Percentiles rank a stretch among this genome's conserved stretches.
Conservation (phyloP, 441 rosid genomes). For the Biscutella auriculata region DNA sequence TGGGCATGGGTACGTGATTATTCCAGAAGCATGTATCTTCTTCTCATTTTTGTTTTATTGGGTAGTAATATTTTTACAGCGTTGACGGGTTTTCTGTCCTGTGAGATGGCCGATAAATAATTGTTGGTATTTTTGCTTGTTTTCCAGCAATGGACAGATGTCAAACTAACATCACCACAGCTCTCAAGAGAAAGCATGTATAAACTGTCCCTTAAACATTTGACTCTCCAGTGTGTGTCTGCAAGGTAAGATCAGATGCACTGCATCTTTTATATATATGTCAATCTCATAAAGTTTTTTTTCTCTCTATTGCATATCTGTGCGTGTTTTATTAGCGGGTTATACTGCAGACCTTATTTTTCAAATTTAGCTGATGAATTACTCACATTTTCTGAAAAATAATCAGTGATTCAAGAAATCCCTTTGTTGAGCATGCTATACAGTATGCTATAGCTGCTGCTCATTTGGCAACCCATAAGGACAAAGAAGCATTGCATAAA, state of each 20-base stretch:
- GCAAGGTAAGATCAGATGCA: constrained; percentile 44
- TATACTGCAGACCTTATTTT: not conserved
- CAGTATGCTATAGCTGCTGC: constrained; percentile 84
- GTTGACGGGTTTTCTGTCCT: not conserved
- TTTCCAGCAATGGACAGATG: constrained; percentile 69
- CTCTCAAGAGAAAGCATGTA: constrained; percentile 74
- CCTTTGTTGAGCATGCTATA: constrained; percentile 79
- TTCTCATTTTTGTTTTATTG: not conserved
- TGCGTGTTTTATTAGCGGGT: not conserved
- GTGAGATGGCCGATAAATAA: not conserved
- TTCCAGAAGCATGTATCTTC: not conserved
- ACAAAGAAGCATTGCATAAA: constrained; percentile 45
- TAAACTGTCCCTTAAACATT: constrained; percentile 57
- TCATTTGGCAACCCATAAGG: constrained; percentile 34
- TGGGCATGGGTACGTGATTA: constrained; percentile 70
- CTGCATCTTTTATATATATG: not conserved
- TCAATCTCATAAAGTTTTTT: not conserved
- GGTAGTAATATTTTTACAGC: not conserved
- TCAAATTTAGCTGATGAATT: not conserved
- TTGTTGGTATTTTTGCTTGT: constrained; percentile 2
- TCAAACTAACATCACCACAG: constrained; percentile 87
- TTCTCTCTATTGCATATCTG: not conserved
- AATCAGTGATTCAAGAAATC: constrained; percentile 71
- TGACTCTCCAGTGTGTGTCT: constrained; percentile 51
- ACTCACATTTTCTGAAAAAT: constrained; percentile 1